Conservation (phyloP, 2,329 filamentous ascomycete genomes). For the Colletotrichum gigasporum region DNA sequence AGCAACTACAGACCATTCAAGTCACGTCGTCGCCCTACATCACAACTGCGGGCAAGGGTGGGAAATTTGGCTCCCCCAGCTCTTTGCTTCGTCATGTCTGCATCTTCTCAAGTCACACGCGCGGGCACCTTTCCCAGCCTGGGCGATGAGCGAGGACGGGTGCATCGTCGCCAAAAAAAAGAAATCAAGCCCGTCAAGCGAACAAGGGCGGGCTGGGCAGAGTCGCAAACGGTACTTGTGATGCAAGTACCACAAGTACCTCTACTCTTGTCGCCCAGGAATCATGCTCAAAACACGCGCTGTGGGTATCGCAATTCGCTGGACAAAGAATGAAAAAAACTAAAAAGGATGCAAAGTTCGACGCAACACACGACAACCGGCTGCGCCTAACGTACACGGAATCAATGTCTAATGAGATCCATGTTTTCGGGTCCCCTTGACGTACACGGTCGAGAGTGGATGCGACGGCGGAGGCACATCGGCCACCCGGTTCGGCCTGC, state of each 20-base stretch:
- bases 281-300: background rate
- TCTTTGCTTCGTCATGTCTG: conserved; percentile 15
- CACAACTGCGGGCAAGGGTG: conserved; percentile 3
- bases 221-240: conserved; percentile 5
- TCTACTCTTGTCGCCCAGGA: conserved; percentile 8
- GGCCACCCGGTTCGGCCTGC: conserved; percentile 31
- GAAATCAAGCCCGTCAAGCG: background rate
- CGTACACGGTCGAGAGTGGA: conserved; percentile 32
- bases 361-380: conserved; percentile 27
- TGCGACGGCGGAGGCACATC: conserved; percentile 24
- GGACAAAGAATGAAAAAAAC: conserved; percentile 19
- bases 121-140: background rate
- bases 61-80: background rate
- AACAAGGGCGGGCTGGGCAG: background rate
- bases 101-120: conserved; percentile 22
- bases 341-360: conserved; percentile 13
- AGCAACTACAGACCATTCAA: conserved; percentile 1
- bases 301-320: conserved; percentile 23
- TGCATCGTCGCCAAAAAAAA: background rate
- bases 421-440: conserved; percentile 33
- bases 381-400: conserved; percentile 33
- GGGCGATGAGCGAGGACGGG: background rate
- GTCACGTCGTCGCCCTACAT: conserved; percentile 5
- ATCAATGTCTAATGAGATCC: conserved; percentile 34
- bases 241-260: conserved; percentile 4